Evolutionary conservation across 2,329 filamentous ascomycete species (phyloP), one percentile per base, ranked within the genome.

Genomic region (Phaeosphaeriaceae sp.): DNA sequence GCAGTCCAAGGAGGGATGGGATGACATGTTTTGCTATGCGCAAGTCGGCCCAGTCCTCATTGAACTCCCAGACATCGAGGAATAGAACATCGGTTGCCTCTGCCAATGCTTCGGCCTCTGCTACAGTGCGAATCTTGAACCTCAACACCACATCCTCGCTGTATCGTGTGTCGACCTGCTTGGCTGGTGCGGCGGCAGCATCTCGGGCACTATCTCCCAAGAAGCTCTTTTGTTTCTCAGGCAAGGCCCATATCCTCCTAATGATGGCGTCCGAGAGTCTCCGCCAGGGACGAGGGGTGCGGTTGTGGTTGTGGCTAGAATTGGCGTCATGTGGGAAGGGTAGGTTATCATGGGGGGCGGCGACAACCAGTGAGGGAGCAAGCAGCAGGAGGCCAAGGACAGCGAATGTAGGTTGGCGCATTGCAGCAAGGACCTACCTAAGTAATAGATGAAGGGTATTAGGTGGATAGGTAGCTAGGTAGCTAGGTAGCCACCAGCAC

Each of bases 61-160:
- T 89, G 60, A 89, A 91, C 17, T 90, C 87, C 94, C 94, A 99
- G 1, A 97, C 83, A 68, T 99, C 94, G 34, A 97, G 79, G 62
- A 94, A 88, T 18, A 97, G 81, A 15, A 85, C 84, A 52, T 88
- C 82, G 1, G 87, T 81, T 3, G 90, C 91, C 48, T 88, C 83
- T n/a, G 86, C 82, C 47, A 96, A 77, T 1, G 87, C 87, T 28
- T 77, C 74, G 50, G 89, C 87, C 66, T 96, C 89, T 16, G 85
- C 81, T 3, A 80, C 73, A 20, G 83, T 86, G 53, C 82, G 86
- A 46, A 97, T 77, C 65, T 88, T 90, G 80, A 97, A 97, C 32
- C 94, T 87, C 55, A 97, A 77, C 13, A 99, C 91, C n/a, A 96
- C 81, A 72, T 97, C 87, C 54, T 88, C 84, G 54, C 85, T 84